A percentile compares a stretch with the other conserved stretches of the same genome.
These are phyloP conservation scores for Leonotis leonurus DNA, from an alignment of 257 asterid species.

Conservation along the genomic window DNA sequence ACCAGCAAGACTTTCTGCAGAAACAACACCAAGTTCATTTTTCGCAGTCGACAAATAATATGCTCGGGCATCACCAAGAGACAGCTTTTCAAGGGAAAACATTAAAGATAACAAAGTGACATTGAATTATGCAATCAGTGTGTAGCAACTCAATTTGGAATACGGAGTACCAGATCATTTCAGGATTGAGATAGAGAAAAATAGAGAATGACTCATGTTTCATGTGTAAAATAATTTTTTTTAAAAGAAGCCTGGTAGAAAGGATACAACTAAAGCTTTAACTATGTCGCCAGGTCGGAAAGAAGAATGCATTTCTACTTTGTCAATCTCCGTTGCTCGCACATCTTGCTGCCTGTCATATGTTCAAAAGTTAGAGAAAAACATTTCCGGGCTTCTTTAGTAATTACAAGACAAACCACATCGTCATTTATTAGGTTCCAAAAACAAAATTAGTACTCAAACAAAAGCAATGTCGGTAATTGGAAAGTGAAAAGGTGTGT, in stretches of 20 bases:
- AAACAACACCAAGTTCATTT: constrained; percentile 89
- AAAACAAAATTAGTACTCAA: not conserved
- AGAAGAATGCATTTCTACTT: constrained; percentile 84
- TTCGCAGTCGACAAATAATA: constrained; percentile 88
- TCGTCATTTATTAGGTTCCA: not conserved
- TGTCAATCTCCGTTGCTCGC: constrained; percentile 94
- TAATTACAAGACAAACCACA: not conserved
- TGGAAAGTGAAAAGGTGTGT: not conserved
- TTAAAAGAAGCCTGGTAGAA: not conserved
- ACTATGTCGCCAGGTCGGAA: constrained; percentile 84
- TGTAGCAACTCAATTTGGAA: not conserved
- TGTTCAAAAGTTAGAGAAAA: not conserved
- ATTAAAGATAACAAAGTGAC: constrained; percentile 26
- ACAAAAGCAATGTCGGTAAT: not conserved
- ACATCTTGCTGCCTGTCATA: constrained; percentile 89
- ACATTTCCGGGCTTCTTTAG: not conserved
- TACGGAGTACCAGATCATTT: not conserved
- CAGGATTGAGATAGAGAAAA: not conserved
- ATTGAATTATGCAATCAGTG: not conserved
- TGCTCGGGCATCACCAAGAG: constrained; percentile 97
- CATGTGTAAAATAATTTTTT: no score
- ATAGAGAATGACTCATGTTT: not conserved
- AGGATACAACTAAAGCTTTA: constrained; percentile 87
- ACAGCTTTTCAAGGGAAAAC: constrained; percentile 45
- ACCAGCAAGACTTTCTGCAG: constrained; percentile 87